phyloP scores from a whole-genome alignment of 306 rosid genomes.

The Pachyrhizus erosus region DNA sequence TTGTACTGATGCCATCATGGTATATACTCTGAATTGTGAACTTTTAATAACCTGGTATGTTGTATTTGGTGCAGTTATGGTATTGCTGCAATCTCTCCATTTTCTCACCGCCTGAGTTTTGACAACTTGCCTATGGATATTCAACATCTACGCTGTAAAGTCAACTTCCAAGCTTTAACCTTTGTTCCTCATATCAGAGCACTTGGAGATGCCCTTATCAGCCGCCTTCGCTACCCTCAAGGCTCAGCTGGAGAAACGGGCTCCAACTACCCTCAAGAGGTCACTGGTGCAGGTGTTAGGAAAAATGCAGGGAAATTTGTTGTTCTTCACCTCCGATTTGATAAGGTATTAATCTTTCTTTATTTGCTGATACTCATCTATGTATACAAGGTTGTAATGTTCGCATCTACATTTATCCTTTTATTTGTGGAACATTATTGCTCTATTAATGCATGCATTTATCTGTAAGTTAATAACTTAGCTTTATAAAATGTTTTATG shows the following conservation, averaged over 20 bases:
- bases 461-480: slow-evolving; percentile 7
- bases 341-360: slow-evolving; percentile 65
- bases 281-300: slow-evolving; percentile 49
- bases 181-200: slow-evolving; percentile 90
- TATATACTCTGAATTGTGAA: slow-evolving; percentile 2
- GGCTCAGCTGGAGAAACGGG: slow-evolving; percentile 43
- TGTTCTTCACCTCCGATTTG: slow-evolving; percentile 91
- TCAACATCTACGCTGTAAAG: slow-evolving; percentile 91
- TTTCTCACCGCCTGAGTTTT: slow-evolving; percentile 92
- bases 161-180: slow-evolving; percentile 86
- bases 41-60: slow-evolving; percentile 30
- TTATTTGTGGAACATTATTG: background rate
- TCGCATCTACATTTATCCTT: slow-evolving; percentile 2
- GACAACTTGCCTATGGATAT: slow-evolving; percentile 91
- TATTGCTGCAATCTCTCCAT: slow-evolving; percentile 92
- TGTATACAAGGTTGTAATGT: background rate
- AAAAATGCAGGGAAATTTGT: slow-evolving; percentile 74
- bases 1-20: slow-evolving; percentile 2
- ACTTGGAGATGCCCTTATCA: slow-evolving; percentile 85
- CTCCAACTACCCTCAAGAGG: slow-evolving; percentile 58
- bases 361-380: background rate
- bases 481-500: slow-evolving; percentile 7
- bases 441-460: background rate
- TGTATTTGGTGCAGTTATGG: slow-evolving; percentile 69
- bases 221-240: slow-evolving; percentile 75